Base-by-base conservation (phyloP, 2,329 filamentous ascomycete genomes). In the Fusarium napiforme region DNA sequence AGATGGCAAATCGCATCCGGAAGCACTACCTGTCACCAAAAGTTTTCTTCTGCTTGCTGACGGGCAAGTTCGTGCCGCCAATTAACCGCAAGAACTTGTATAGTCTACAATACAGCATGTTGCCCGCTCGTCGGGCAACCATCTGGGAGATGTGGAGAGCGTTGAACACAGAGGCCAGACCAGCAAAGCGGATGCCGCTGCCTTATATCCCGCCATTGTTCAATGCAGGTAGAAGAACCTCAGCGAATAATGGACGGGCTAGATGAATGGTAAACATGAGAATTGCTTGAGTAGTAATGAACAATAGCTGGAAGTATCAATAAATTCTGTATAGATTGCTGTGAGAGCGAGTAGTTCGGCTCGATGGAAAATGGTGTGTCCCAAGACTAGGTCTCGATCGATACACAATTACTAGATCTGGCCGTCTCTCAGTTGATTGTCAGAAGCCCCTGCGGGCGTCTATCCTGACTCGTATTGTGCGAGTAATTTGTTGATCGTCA, bases 81-180 rank as follows among this genome's bases (percentile, higher is more conserved):
- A 97, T 99, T 55, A 95, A 98, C 80, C 90, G 97, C 59, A 96
- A 95, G 79, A 97, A 96, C 79, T 87, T 99, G 57, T 99, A 99
- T 83, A 97, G 94, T 76, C 86, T 99, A 78, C 96, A 99, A 83
- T 99, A 99, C 83, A 97, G 94, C 84, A 98, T 98, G 94, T 87
- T 99, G 45, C 97, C 97, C 0, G 93, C 93, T 12, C 89, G 89
- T 60, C 87, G 97, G 49, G 93, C 94, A 1, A 91, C 92, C 5
- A 93, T 98, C 64, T 86, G 89, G 77, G 95, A 98, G 79, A 92
- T 98, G 81, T 99, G 97, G 96, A 86, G 88, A 47, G 88, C 89
- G 43, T 83, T 96, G 62, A 92, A 89, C 69, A 83, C 83, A 36
- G 79, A 88, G 53, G 78, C 83, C 36, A 84, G 84, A 12, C 80